These are phyloP conservation scores for Ramaria sp. DNA, from an alignment of 768 basidiomycete genomes.

Conservation along the genomic window DNA sequence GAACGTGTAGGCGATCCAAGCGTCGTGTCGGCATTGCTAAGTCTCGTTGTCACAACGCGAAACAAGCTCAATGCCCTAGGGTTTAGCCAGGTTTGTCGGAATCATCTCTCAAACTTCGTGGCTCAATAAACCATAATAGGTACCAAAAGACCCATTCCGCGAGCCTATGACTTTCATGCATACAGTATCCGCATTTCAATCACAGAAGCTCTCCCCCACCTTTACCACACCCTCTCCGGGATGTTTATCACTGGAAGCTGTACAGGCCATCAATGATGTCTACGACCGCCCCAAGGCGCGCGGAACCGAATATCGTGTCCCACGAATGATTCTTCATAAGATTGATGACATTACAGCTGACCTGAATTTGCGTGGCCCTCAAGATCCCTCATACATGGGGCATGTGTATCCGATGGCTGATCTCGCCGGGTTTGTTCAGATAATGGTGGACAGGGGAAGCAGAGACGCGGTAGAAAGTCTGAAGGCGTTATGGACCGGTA, in stretches of 20 bases:
- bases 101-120: slow-evolving; percentile 5
- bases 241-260: slow-evolving; percentile 34
- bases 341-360: slow-evolving; percentile 41
- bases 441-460: slow-evolving; percentile 23
- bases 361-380: slow-evolving; percentile 19
- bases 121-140: slow-evolving; percentile 14
- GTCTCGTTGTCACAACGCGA: slow-evolving; percentile 52
- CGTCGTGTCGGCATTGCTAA: slow-evolving; percentile 60
- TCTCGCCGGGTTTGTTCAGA: slow-evolving; percentile 38
- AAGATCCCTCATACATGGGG: slow-evolving; percentile 7
- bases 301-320: slow-evolving; percentile 49
- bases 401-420: slow-evolving; percentile 29
- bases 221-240: not conserved
- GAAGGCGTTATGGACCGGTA: slow-evolving; percentile 8
- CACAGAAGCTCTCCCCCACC: not conserved
- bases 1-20: slow-evolving; percentile 67
- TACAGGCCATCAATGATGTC: slow-evolving; percentile 35
- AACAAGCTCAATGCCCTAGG: slow-evolving; percentile 60
- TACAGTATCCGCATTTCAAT: slow-evolving; percentile 30
- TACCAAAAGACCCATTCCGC: slow-evolving; percentile 74
- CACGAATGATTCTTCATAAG: slow-evolving; percentile 50
- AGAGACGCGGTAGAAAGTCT: slow-evolving; percentile 5
- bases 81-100: slow-evolving; percentile 26
- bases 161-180: slow-evolving; percentile 49
- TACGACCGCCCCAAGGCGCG: slow-evolving; percentile 38